Evolutionary conservation across 176 grass and related monocot species (phyloP), one percentile per base, ranked within the genome.

Genomic region (Aegilops bicornis): DNA sequence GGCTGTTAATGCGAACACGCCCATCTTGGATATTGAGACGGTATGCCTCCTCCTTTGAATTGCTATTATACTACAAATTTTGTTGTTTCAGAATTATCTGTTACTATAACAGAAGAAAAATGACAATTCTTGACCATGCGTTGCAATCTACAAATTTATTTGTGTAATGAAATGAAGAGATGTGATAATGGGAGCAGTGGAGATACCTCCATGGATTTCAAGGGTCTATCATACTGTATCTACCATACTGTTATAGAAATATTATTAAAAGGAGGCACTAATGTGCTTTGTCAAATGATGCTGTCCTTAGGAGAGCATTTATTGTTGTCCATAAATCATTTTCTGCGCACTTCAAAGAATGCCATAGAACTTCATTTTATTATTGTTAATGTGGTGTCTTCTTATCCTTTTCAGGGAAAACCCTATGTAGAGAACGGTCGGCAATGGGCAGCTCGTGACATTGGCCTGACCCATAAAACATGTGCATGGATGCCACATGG

Each of bases 401-500:
- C 0, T 88, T 76, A 80, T 73, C 68, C 61, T 42, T 81, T 90
- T 75, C 69, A 97, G 95, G 90, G 90, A 87, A 86, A 71, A 59
- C 84, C 87, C 0, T 95, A 95, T 56, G 5, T 75, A 73, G 96
- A 95, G 79, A 70, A 87, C 80, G 88, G 64, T 15, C 83, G 74
- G 10, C 85, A 87, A 54, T 98, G 96, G 96, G 37, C 84, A 3
- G 91, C 96, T 61, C 65, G 69, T 66, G 93, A 98, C 80, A 95
- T 98, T 81, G 96, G 93, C 36, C 88, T 95, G 22, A 93, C 59
- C 61, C 33, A 90, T 29, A 95, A 63, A 89, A 94, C 89, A 22
- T 95, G 93, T 89, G 80, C 50, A 40, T 98, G 96, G 96, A 95
- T 98, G 93, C 36, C 74, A 1, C 61, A 87, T 85, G 95, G 95